Conservation (phyloP, 78 protist species). For the slime mould (Dictyostelium discoideum) region DNA sequence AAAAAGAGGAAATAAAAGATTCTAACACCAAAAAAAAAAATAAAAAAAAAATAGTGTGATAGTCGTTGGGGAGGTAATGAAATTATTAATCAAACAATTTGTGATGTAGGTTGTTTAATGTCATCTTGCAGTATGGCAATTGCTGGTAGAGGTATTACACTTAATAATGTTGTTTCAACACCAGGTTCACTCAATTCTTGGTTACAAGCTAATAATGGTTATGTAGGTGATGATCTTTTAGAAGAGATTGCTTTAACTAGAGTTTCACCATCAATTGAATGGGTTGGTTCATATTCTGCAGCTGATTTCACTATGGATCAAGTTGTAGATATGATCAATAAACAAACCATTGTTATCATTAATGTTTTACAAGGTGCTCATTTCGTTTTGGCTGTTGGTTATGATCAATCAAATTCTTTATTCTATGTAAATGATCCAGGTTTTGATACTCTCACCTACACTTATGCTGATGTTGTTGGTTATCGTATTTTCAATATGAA, state of each 20-base stretch:
- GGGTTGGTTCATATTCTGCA: conserved; percentile 53
- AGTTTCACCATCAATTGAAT: conserved; percentile 15
- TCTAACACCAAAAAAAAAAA: not conserved
- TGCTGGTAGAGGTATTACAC: conserved; percentile 45
- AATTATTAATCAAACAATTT: conserved; percentile 30
- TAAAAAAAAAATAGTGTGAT: conserved; percentile 33
- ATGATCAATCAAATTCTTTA: conserved; percentile 6
- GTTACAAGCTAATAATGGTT: conserved; percentile 40
- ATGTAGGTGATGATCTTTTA: conserved; percentile 9
- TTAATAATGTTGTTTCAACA: not conserved
- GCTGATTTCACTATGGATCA: conserved; percentile 36
- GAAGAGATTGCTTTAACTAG: not conserved
- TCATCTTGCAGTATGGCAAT: conserved; percentile 38
- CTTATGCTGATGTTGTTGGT: conserved; percentile 44
- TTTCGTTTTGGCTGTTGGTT: conserved; percentile 49
- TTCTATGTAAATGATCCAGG: conserved; percentile 77
- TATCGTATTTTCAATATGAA: conserved; percentile 50
- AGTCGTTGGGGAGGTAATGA: conserved; percentile 46
- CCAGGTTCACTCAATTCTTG: conserved; percentile 43
- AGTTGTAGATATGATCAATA: not conserved
- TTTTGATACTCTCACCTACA: conserved; percentile 6
- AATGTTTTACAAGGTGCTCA: conserved; percentile 66
- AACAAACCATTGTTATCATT: conserved; percentile 18
- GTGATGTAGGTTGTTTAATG: conserved; percentile 77
- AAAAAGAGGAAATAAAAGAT: not conserved